A percentile compares a stretch with the other conserved stretches of the same genome.
Evolutionary conservation across 2,329 filamentous ascomycete species (phyloP).

Genomic region (Penicillium thymicola): DNA sequence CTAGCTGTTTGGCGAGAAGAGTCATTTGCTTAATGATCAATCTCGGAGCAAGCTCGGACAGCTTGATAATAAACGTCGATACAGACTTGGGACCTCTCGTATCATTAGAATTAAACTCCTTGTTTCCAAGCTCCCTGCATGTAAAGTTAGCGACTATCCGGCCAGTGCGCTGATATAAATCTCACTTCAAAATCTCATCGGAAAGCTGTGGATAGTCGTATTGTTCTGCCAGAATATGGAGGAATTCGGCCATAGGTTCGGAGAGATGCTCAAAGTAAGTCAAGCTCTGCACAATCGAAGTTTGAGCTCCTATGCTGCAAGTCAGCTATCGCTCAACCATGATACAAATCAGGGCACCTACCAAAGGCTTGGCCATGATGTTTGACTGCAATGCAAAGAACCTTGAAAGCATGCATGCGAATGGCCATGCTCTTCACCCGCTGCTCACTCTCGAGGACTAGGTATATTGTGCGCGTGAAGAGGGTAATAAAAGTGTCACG

Average conservation of each 20-base stretch:
- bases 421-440: conserved; percentile 84
- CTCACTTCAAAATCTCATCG: conserved; percentile 75
- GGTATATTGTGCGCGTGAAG: conserved; percentile 87
- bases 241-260: conserved; percentile 97
- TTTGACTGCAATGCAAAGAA: conserved; percentile 93
- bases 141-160: conserved; percentile 19
- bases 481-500: conserved; percentile 91
- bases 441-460: conserved; percentile 90
- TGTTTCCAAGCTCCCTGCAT: conserved; percentile 80
- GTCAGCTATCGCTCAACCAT: conserved; percentile 18
- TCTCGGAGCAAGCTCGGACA: conserved; percentile 87
- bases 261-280: conserved; percentile 99
- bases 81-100: conserved; percentile 94
- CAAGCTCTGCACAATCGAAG: conserved; percentile 93
- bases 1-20: conserved; percentile 85
- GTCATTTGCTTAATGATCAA: conserved; percentile 98
- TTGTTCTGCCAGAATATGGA: conserved; percentile 92
- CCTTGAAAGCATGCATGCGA: conserved; percentile 95
- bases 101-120: conserved; percentile 97
- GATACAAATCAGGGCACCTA: conserved; percentile 38
- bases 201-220: conserved; percentile 96
- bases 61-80: conserved; percentile 85
- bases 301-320: conserved; percentile 71
- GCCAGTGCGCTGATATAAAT: neutral
- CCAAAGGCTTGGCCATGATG: conserved; percentile 96